phyloP scores from a whole-genome alignment of 768 basidiomycete genomes.

The Termitomyces titanicus region DNA sequence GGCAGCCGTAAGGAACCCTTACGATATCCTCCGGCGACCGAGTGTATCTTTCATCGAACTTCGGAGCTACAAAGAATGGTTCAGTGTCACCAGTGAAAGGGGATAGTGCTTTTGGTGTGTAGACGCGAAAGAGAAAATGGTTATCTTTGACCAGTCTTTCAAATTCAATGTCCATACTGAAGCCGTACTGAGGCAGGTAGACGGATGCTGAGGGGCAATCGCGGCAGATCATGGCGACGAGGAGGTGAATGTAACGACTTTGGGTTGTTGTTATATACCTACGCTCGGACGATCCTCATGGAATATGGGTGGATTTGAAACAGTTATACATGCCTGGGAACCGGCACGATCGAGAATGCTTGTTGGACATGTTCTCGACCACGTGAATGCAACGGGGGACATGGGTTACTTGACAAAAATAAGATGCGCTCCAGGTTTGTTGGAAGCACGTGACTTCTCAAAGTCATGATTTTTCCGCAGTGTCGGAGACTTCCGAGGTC shows the following conservation, averaged over 20 bases:
- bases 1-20: neutral
- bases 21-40: conserved; percentile 29
- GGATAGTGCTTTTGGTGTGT: conserved; percentile 65
- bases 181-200: conserved; percentile 69
- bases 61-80: conserved; percentile 67
- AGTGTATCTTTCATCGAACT: conserved; percentile 50
- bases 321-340: conserved; percentile 5
- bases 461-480: no score
- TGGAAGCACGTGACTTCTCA: no score
- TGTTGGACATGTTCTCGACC: conserved; percentile 10
- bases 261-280: conserved; percentile 16
- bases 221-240: conserved; percentile 19
- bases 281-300: conserved; percentile 28
- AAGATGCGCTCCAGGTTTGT: neutral
- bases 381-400: conserved; percentile 31
- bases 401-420: neutral
- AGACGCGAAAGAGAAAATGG: conserved; percentile 76
- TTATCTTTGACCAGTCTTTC: conserved; percentile 58
- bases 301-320: conserved; percentile 26
- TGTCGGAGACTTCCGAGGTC: no score
- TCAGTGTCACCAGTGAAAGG: conserved; percentile 51
- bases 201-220: conserved; percentile 10
- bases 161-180: conserved; percentile 61
- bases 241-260: neutral
- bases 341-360: neutral